These are phyloP conservation scores for Daedaleopsis nitida DNA, from an alignment of 768 basidiomycete genomes.

Conservation along the genomic window DNA sequence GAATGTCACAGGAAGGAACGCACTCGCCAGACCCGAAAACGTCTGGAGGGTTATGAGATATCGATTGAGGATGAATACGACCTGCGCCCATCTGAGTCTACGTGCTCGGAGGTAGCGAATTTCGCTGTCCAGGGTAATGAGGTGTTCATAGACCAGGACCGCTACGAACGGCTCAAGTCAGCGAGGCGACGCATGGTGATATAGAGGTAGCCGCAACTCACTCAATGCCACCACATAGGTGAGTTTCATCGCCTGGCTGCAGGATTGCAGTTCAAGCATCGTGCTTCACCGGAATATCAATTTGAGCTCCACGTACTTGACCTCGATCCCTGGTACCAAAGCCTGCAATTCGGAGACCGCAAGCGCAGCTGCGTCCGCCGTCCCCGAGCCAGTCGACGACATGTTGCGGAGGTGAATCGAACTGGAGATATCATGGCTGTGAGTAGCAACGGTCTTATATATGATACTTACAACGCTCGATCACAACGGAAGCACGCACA, in stretches of 20 bases:
- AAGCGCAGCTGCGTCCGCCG: no score
- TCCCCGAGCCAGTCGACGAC: no score
- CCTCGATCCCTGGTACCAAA: no score
- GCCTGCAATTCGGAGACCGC: no score
- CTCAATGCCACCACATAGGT: neutral
- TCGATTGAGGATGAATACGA: neutral
- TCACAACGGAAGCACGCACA: no score
- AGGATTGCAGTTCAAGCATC: neutral
- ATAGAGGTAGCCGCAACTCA: neutral
- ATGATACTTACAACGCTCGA: no score
- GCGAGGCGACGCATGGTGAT: neutral
- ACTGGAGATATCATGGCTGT: no score
- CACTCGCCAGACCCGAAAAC: neutral
- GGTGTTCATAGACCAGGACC: neutral
- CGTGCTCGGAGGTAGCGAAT: neutral
- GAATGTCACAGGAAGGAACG: neutral
- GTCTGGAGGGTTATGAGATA: neutral
- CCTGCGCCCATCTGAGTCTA: neutral
- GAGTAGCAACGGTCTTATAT: no score
- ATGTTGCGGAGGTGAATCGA: no score
- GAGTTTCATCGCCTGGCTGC: neutral
- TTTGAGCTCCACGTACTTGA: no score
- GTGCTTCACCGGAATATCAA: no score
- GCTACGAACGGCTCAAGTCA: neutral
- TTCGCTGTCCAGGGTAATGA: neutral